A percentile compares a stretch with the other conserved stretches of the same genome.
Conservation (phyloP, 805 yeast genomes). For the Scheffersomyces coipomensis region DNA sequence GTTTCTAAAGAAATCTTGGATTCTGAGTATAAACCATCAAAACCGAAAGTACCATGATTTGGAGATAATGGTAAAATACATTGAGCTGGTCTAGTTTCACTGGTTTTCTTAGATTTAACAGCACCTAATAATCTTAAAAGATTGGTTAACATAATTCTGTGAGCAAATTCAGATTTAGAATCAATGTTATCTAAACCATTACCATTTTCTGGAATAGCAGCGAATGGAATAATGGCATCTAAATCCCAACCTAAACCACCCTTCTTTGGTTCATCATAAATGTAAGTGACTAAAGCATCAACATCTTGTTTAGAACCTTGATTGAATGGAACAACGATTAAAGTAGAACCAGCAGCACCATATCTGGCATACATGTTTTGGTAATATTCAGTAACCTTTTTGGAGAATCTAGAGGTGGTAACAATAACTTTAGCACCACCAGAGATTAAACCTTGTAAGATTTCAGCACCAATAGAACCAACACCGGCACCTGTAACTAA, state of each 20-base stretch:
- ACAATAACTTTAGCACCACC: constrained; percentile 99
- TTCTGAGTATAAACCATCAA: constrained; percentile 97
- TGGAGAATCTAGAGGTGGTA: constrained; percentile 93
- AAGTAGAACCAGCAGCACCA: constrained; percentile 89
- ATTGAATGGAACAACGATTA: constrained; percentile 97
- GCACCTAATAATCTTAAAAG: constrained; percentile 88
- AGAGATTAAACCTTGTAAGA: constrained; percentile 87
- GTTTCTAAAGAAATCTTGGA: constrained; percentile 95
- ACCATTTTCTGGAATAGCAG: constrained; percentile 99
- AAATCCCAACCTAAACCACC: constrained; percentile 98
- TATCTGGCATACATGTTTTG: constrained; percentile 88
- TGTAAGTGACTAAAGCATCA: constrained; percentile 77
- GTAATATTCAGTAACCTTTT: constrained; percentile 92
- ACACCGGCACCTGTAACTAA: constrained; percentile 98
- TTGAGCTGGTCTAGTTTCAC: constrained; percentile 97
- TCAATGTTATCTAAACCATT: constrained; percentile 90
- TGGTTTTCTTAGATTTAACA: constrained; percentile 79
- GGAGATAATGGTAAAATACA: constrained; percentile 96
- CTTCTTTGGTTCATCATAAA: constrained; percentile 77
- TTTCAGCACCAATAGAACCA: constrained; percentile 97
- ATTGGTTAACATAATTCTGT: constrained; percentile 97
- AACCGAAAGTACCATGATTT: constrained; percentile 98
- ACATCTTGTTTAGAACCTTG: constrained; percentile 97
- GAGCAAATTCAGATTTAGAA: constrained; percentile 96
- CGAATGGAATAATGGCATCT: constrained; percentile 95